phyloP scores from a whole-genome alignment of 106 monocot genomes.

The Cymbidium sinense region DNA sequence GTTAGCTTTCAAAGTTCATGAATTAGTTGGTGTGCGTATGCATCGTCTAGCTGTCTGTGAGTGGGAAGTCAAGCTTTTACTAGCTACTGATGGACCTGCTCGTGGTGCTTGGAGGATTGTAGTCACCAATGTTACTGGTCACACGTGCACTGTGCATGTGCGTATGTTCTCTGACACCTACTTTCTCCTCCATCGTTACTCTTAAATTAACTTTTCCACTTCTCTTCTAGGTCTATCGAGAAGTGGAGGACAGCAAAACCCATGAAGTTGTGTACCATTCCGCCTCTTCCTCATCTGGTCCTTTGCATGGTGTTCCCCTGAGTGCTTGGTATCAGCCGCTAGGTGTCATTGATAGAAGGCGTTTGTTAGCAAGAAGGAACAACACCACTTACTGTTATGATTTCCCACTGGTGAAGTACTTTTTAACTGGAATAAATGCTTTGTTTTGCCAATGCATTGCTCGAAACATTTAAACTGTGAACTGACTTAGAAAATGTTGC shows the following conservation, averaged over 20 bases:
- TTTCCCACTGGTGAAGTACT: conserved; percentile 67
- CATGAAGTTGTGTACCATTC: conserved; percentile 79
- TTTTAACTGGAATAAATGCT: neutral
- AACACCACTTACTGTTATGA: conserved; percentile 98
- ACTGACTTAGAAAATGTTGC: neutral
- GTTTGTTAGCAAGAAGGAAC: conserved; percentile 67
- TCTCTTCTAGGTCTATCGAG: conserved; percentile 68
- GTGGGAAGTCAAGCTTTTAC: conserved; percentile 94
- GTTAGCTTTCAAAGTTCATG: conserved; percentile 62
- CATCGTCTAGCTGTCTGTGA: conserved; percentile 92
- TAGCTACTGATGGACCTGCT: conserved; percentile 54
- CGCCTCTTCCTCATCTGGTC: conserved; percentile 35
- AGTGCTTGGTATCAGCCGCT: conserved; percentile 61
- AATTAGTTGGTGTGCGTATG: conserved; percentile 85
- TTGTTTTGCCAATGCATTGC: neutral
- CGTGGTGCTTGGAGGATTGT: conserved; percentile 88
- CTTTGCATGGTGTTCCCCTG: conserved; percentile 64
- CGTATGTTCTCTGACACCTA: conserved; percentile 9
- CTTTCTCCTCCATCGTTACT: neutral
- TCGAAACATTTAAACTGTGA: neutral
- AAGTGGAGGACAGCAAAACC: conserved; percentile 65
- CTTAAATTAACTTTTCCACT: neutral
- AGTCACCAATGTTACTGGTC: conserved; percentile 86
- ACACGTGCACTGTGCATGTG: conserved; percentile 87
- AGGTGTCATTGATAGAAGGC: conserved; percentile 56